Percentiles rank a stretch among this genome's conserved stretches.
Evolutionary conservation across 192 early-diverging fungal species (phyloP).

Genomic region (Spizellomyces sp.): DNA sequence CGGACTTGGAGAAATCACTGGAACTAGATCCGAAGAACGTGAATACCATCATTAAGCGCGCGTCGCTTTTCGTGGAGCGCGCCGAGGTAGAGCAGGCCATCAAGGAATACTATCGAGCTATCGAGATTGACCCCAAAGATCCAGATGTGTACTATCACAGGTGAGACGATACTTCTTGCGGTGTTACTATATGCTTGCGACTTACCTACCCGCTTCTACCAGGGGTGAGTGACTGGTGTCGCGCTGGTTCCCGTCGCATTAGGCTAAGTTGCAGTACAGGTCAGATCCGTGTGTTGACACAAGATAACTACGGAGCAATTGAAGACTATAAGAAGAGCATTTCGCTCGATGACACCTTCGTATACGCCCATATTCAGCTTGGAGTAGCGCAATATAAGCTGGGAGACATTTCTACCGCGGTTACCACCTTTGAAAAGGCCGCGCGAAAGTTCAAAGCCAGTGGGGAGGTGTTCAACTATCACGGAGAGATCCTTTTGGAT

Average conservation of each 20-base stretch:
- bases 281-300: slow-evolving; percentile 83
- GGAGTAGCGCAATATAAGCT: slow-evolving; percentile 92
- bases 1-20: slow-evolving; percentile 78
- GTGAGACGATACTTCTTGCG: neutral
- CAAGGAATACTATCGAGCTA: slow-evolving; percentile 71
- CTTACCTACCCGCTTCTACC: slow-evolving; percentile 26
- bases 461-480: slow-evolving; percentile 95
- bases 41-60: slow-evolving; percentile 86
- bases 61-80: slow-evolving; percentile 89
- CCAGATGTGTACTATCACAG: slow-evolving; percentile 92
- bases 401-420: slow-evolving; percentile 73
- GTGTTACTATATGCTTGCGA: slow-evolving; percentile 4
- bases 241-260: slow-evolving; percentile 10
- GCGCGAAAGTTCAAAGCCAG: slow-evolving; percentile 74
- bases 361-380: slow-evolving; percentile 93
- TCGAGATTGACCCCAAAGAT: slow-evolving; percentile 66
- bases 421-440: slow-evolving; percentile 79
- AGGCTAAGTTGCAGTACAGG: slow-evolving; percentile 33
- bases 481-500: slow-evolving; percentile 92
- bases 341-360: slow-evolving; percentile 74
- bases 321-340: slow-evolving; percentile 83
- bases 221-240: slow-evolving; percentile 47
- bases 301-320: slow-evolving; percentile 76
- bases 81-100: slow-evolving; percentile 65
- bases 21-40: slow-evolving; percentile 76